These are phyloP conservation scores for Raffaelea ambrosiae DNA, from an alignment of 2,329 filamentous ascomycete species.

Conservation along the genomic window DNA sequence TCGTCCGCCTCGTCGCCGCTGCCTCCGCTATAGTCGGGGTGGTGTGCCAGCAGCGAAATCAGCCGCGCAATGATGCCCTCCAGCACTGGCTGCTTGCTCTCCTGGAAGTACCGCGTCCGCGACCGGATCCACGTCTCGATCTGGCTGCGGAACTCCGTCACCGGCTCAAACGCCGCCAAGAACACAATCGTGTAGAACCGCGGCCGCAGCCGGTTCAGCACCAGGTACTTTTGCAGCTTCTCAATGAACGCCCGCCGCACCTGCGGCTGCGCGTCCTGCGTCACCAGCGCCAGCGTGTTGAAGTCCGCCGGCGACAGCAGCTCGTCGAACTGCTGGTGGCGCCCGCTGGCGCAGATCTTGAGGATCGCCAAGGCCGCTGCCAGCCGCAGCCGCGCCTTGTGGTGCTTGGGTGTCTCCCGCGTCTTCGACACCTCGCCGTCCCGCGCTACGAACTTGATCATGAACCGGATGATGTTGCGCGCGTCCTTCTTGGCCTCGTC, in stretches of 20 bases:
- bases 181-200: conserved; percentile 90
- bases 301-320: conserved; percentile 66
- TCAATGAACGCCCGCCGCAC: conserved; percentile 74
- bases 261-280: conserved; percentile 65
- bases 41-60: conserved; percentile 82
- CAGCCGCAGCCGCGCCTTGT: conserved; percentile 74
- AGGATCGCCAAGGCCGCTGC: conserved; percentile 71
- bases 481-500: conserved; percentile 44
- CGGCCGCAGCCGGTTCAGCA: conserved; percentile 56
- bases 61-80: conserved; percentile 76
- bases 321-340: conserved; percentile 62
- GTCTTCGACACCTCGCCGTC: conserved; percentile 74
- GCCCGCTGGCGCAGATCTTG: conserved; percentile 62
- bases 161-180: conserved; percentile 82
- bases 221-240: conserved; percentile 85
- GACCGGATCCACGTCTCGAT: conserved; percentile 86
- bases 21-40: conserved; percentile 69
- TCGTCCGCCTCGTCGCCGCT: neutral
- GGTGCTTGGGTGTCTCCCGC: conserved; percentile 64
- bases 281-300: conserved; percentile 69
- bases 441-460: conserved; percentile 66
- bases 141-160: conserved; percentile 59
- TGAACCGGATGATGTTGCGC: conserved; percentile 57
- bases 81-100: conserved; percentile 56
- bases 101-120: conserved; percentile 57